Conservation (phyloP, 345 rosid genomes). For the Ceriops zippeliana region DNA sequence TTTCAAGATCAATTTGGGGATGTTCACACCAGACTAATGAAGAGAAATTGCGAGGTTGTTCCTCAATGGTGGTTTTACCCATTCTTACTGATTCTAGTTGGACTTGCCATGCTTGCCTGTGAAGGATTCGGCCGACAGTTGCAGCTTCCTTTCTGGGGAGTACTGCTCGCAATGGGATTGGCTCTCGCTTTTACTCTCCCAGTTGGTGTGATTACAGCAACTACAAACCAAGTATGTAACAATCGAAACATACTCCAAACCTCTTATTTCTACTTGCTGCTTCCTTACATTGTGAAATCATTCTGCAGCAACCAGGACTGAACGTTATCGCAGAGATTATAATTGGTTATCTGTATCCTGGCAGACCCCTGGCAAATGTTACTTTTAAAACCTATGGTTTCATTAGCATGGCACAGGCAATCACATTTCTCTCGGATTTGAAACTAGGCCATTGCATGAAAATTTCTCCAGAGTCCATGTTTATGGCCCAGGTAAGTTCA, state of each 20-base stretch:
- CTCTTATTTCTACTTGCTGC: not conserved
- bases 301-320: conserved; percentile 41
- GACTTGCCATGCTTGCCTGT: conserved; percentile 34
- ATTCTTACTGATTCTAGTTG: conserved; percentile 18
- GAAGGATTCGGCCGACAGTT: conserved; percentile 42
- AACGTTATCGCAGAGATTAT: conserved; percentile 49
- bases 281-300: not conserved
- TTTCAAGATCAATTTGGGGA: conserved; percentile 33
- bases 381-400: conserved; percentile 50
- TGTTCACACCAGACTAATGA: conserved; percentile 65
- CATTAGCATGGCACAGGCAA: conserved; percentile 41
- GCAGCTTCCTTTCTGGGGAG: conserved; percentile 65
- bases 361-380: conserved; percentile 50
- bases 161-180: conserved; percentile 31
- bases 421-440: conserved; percentile 48
- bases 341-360: conserved; percentile 56
- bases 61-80: conserved; percentile 46
- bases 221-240: conserved; percentile 46
- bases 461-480: conserved; percentile 58
- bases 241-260: not conserved
- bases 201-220: conserved; percentile 48
- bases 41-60: conserved; percentile 42
- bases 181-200: conserved; percentile 51
- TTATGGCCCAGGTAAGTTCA: conserved; percentile 41
- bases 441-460: conserved; percentile 63